These are phyloP conservation scores for Exophiala viscosa DNA, from an alignment of 2,329 filamentous ascomycete species.

Conservation along the genomic window DNA sequence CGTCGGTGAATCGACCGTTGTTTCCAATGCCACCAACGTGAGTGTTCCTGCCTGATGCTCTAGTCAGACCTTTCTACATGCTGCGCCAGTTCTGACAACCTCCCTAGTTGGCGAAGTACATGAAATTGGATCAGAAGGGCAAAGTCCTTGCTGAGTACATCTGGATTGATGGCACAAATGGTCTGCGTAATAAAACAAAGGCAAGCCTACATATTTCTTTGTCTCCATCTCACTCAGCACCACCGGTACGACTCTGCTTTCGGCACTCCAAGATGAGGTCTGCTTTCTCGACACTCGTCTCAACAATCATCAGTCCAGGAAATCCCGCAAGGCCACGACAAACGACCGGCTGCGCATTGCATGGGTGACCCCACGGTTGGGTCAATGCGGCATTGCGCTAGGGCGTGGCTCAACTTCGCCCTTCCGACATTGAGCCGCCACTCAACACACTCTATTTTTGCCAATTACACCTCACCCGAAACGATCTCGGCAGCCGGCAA, in stretches of 20 bases:
- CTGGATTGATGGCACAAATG: constrained; percentile 84
- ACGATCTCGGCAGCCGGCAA: constrained; percentile 17
- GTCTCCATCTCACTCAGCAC: not conserved
- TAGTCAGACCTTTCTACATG: too few species aligned
- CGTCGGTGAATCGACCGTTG: constrained; percentile 41
- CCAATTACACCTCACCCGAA: constrained; percentile 9
- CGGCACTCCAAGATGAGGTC: not conserved
- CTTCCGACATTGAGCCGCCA: constrained; percentile 10
- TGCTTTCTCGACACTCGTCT: not conserved
- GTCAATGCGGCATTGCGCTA: constrained; percentile 8
- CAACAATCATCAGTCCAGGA: not conserved
- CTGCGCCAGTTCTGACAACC: constrained; percentile 9
- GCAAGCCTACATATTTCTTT: constrained; percentile 55
- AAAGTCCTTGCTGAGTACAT: constrained; percentile 91
- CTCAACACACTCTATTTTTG: constrained; percentile 1
- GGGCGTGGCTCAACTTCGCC: constrained; percentile 13
- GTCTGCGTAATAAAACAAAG: constrained; percentile 90
- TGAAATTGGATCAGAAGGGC: constrained; percentile 84
- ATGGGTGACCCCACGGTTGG: constrained; percentile 14
- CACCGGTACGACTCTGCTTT: not conserved
- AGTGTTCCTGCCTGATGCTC: constrained; percentile 25
- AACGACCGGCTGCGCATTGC: not conserved
- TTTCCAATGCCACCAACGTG: constrained; percentile 45
- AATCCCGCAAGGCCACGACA: not conserved
- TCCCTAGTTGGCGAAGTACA: constrained; percentile 81